Base-by-base conservation (phyloP, 1,139 yeast species). In the Geotrichum restrictum region DNA sequence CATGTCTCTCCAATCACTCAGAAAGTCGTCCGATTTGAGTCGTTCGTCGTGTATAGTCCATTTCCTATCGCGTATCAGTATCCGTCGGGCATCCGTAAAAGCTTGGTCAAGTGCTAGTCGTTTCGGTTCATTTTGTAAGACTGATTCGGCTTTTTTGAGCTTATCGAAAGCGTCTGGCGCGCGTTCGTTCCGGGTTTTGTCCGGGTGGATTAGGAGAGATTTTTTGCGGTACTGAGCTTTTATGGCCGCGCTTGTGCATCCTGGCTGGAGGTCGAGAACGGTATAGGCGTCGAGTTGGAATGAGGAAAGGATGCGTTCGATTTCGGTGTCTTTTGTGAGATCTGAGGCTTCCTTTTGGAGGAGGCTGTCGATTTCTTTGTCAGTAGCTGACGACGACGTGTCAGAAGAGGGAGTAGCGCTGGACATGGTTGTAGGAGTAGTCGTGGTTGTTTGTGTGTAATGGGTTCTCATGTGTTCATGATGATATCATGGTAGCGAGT, bases 121-220 rank as follows among this genome's bases (percentile, higher is more conserved):
- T 13, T 59, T 56, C 64, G 67, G 59, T 50, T 66, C 67, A 45
- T 72, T 73, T 55, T 64, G 63, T 29, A 71, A 57, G 24, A 62
- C 66, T 4, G 67, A 60, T 51, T 70, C 73, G 1, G 76, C 75
- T 50, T 69, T 69, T 56, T 73, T 71, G 41, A 73, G 60, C 43
- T 72, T 57, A 61, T 82, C 85, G 63, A 84, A 84, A 0, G 89
- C 88, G 40, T 69, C 75, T 0, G 86, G 80, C 0, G 88, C 88
- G 18, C 72, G 68, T 0, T 72, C 68, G 59, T 83, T 79, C 45
- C 69, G 66, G 1, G 80, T 74, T 60, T 82, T 83, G 63, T 84
- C 91, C 0, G 91, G 91, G 64, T 84, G 91, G 37, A 84, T 80
- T 56, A 82, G 66, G 40, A 83, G 68, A 7, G 88, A 81, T 64